Evolutionary conservation across 805 yeast species (phyloP).

Genomic region (Limtongia smithiae): DNA sequence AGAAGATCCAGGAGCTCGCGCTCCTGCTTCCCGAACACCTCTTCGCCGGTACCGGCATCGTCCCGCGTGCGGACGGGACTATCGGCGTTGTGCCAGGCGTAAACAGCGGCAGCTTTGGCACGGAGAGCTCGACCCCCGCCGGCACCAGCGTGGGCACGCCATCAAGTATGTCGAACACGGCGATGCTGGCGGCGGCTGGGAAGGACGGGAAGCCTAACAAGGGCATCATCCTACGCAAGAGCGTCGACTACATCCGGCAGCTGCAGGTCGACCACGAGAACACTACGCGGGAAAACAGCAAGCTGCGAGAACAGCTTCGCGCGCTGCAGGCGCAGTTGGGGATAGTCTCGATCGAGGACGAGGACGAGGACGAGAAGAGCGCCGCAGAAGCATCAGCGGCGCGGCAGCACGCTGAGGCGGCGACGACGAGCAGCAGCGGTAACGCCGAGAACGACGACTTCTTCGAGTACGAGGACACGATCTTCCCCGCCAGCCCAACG

Average conservation of each 20-base stretch:
- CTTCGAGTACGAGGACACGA: slow-evolving; percentile 25
- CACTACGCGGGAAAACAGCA: slow-evolving; percentile 18
- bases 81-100: slow-evolving; percentile 14
- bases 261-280: slow-evolving; percentile 19
- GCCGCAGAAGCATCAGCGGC: too few relatives aligned
- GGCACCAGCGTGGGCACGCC: slow-evolving; percentile 16
- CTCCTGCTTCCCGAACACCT: slow-evolving; percentile 62
- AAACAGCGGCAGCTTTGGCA: slow-evolving; percentile 23
- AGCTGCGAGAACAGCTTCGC: slow-evolving; percentile 14
- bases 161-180: slow-evolving; percentile 3
- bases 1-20: slow-evolving; percentile 80
- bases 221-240: slow-evolving; percentile 66
- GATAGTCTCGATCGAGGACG: not conserved
- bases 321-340: slow-evolving; percentile 12
- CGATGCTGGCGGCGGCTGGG: slow-evolving; percentile 27
- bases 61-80: not conserved
- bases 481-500: slow-evolving; percentile 24
- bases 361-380: too few relatives aligned
- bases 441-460: slow-evolving; percentile 11
- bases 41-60: slow-evolving; percentile 17
- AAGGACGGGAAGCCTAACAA: slow-evolving; percentile 75
- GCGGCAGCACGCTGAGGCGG: too few relatives aligned
- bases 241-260: slow-evolving; percentile 75
- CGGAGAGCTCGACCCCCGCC: slow-evolving; percentile 15
- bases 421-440: too few relatives aligned